Percentiles rank a stretch among this genome's conserved stretches.
Conservation (phyloP, 805 yeast genomes). For the Jamesozyma hellenica region DNA sequence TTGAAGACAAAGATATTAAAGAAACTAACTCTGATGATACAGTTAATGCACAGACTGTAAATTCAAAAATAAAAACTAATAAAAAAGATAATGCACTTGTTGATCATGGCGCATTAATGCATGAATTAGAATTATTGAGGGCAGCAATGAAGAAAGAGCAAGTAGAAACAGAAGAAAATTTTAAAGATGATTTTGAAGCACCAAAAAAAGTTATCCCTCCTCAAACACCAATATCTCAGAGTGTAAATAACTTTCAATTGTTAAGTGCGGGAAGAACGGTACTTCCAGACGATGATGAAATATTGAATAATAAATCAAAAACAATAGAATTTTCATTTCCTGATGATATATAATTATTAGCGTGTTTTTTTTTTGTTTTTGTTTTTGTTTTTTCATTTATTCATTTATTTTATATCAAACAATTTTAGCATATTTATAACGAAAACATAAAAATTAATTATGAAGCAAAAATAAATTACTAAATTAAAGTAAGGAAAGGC, state of each 20-base stretch:
- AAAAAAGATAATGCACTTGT: slow-evolving; percentile 20
- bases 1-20: slow-evolving; percentile 16
- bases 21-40: slow-evolving; percentile 5
- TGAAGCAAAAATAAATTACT: no score
- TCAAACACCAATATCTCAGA: slow-evolving; percentile 1
- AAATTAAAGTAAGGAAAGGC: no score
- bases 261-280: slow-evolving; percentile 25
- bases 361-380: no score
- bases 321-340: slow-evolving; percentile 22
- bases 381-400: no score
- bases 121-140: slow-evolving; percentile 18
- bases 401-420: no score
- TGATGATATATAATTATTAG: slow-evolving; percentile 17
- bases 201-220: background rate
- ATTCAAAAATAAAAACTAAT: background rate
- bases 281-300: slow-evolving; percentile 24
- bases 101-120: slow-evolving; percentile 24
- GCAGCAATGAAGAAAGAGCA: slow-evolving; percentile 18
- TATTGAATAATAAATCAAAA: slow-evolving; percentile 9
- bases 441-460: no score
- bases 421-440: no score
- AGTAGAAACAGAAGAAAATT: slow-evolving; percentile 1
- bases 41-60: slow-evolving; percentile 1
- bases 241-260: slow-evolving; percentile 19
- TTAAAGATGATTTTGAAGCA: background rate